Evolutionary conservation across 495 filamentous ascomycete species (phyloP), one percentile per base, ranked within the genome.

Genomic region (Penicillium lividum): DNA sequence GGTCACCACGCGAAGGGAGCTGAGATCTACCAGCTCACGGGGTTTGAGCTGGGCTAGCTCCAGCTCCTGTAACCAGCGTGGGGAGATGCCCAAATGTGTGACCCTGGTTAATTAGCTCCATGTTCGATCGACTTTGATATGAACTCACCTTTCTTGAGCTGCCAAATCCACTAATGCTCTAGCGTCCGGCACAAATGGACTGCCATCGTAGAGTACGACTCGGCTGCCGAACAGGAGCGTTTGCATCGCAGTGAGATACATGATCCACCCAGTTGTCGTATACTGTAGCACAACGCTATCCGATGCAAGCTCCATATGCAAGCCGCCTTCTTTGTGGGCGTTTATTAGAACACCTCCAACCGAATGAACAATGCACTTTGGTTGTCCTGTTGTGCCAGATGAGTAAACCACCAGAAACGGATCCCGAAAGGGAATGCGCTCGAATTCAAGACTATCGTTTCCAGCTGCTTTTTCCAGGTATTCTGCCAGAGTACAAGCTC

Each of bases 371-470:
- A 93, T 93, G 67, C 89, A 90, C 63, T 93, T 93, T 4, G 89
- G 89, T 30, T 89, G 82, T 3, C 89, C 89, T 4, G 89, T 93
- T 0, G 89, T 93, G 4, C 89, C 89, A 27, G 81, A 86, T 7
- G 84, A 88, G 62, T 89, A 93, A n/a, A 92, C 78, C 28, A 93
- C 84, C 53, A 91, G 89, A 15, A 91, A 80, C 0, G 89, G 89
- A 68, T 91, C 56, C 3, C 57, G 47, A 46, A 63, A 63, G 7
- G 33, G 29, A 11, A 88, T 74, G 30, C 82, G 78, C 57, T 82
- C 80, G 61, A 91, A 88, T 33, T 77, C 70, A 2, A 84, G 68
- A 4, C 74, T 65, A 4, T 72, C 60, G n/a, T 55, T 55, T 16
- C 53, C 53, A n/a, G 73, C 59, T 10, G 77, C 79, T 0, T 70